Base-by-base conservation (phyloP, 2,329 filamentous ascomycete species). In the Echinosphaeria canescens region DNA sequence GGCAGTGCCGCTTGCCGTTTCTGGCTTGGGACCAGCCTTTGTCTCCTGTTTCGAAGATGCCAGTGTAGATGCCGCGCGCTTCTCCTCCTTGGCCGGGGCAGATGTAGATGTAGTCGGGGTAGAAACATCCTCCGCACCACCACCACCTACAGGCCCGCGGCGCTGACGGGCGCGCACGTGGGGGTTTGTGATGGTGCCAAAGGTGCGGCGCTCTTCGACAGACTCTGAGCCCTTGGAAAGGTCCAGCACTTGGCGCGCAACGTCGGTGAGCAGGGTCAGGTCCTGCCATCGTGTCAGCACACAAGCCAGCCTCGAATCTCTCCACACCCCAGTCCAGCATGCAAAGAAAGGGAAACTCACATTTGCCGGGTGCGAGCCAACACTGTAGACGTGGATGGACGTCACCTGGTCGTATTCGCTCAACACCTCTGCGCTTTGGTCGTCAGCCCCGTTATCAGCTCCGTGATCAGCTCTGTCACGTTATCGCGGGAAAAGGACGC, bases 301-400 rank as follows among this genome's bases (percentile, higher is more conserved):
- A n/a, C n/a, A n/a, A n/a, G n/a, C n/a, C n/a, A n/a, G n/a, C n/a
- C n/a, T n/a, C n/a, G n/a, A n/a, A n/a, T n/a, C n/a, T n/a, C n/a
- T n/a, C n/a, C n/a, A n/a, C n/a, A n/a, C n/a, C n/a, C n/a, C n/a
- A n/a, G n/a, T n/a, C n/a, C n/a, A n/a, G n/a, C n/a, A n/a, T n/a
- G n/a, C n/a, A n/a, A n/a, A n/a, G n/a, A n/a, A n/a, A n/a, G n/a
- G n/a, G n/a, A n/a, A n/a, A 28, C 44, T 22, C 48, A 66, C 72
- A 46, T 72, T 74, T 11, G 82, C 54, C 1, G 70, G 62, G 20
- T 68, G 62, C 2, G 76, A 62, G 23, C 78, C 71, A 12, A 95
- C 43, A 40, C 82, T 92, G 52, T 95, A 95, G 23, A 95, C 53
- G 38, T 93, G 81, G 31, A 92, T 72, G 1, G 79, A 76, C 0